These are phyloP conservation scores for Pelargonium myrrhifolium DNA, from an alignment of 441 rosid genomes.

Conservation along the genomic window DNA sequence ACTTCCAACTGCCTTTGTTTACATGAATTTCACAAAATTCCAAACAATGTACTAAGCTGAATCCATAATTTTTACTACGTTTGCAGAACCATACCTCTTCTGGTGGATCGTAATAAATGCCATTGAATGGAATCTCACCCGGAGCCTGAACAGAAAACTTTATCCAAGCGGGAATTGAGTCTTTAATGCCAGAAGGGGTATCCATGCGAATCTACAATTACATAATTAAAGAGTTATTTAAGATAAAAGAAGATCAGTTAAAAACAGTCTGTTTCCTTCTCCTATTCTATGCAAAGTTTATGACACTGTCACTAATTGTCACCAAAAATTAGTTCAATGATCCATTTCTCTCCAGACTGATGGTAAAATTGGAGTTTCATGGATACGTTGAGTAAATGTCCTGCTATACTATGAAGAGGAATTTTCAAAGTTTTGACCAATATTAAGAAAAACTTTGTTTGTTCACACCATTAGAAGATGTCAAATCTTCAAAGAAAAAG, in stretches of 20 bases:
- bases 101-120: constrained; percentile 94
- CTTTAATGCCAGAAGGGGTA: constrained; percentile 89
- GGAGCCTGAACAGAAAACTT: constrained; percentile 91
- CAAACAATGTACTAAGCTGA: background rate
- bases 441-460: background rate
- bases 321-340: background rate
- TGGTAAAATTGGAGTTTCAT: background rate
- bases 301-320: background rate
- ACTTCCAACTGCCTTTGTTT: background rate
- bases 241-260: constrained; percentile 3
- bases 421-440: too few relatives aligned
- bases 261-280: constrained; percentile 4
- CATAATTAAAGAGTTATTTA: constrained; percentile 16
- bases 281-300: background rate
- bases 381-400: background rate
- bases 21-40: constrained; percentile 4
- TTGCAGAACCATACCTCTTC: constrained; percentile 51
- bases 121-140: constrained; percentile 88
- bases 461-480: background rate
- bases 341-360: background rate
- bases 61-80: too few relatives aligned
- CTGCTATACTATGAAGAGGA: too few relatives aligned
- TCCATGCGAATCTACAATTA: constrained; percentile 80
- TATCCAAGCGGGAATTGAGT: constrained; percentile 99
- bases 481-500: background rate